Evolutionary conservation across 768 basidiomycete genomes (phyloP).

Genomic region (Krasilnikovozyma curviuscula): DNA sequence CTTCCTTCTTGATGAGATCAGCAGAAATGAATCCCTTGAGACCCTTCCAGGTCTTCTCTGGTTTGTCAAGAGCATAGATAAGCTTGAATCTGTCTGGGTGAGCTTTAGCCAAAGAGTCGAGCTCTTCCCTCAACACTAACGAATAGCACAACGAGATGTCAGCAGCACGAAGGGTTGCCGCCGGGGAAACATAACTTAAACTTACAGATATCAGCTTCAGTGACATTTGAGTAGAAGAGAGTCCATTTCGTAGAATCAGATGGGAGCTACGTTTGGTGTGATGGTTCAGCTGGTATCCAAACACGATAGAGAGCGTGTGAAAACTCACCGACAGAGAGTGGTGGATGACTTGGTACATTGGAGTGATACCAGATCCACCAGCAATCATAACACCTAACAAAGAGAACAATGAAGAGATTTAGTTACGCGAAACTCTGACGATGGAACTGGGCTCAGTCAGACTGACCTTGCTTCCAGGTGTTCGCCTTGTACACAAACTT

Average conservation of each 20-base stretch:
- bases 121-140: conserved; percentile 25
- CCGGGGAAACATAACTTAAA: conserved; percentile 14
- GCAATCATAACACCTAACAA: conserved; percentile 79
- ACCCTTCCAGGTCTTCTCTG: conserved; percentile 43
- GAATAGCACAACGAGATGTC: neutral
- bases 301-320: neutral
- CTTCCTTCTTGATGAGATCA: conserved; percentile 51
- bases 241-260: conserved; percentile 93
- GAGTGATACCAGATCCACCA: conserved; percentile 72
- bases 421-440: conserved; percentile 12
- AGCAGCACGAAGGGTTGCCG: neutral
- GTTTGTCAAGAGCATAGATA: conserved; percentile 71
- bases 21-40: conserved; percentile 53
- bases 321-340: conserved; percentile 9
- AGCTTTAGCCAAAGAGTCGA: conserved; percentile 28
- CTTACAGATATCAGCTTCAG: conserved; percentile 71
- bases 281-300: neutral
- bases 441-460: neutral
- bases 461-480: conserved; percentile 32
- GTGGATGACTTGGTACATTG: conserved; percentile 34
- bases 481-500: conserved; percentile 28
- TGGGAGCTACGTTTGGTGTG: conserved; percentile 18
- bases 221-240: conserved; percentile 73
- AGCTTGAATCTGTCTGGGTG: conserved; percentile 43
- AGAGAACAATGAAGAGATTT: conserved; percentile 42